Conservation (phyloP, 345 rosid species). For the Streptanthus diversifolius region DNA sequence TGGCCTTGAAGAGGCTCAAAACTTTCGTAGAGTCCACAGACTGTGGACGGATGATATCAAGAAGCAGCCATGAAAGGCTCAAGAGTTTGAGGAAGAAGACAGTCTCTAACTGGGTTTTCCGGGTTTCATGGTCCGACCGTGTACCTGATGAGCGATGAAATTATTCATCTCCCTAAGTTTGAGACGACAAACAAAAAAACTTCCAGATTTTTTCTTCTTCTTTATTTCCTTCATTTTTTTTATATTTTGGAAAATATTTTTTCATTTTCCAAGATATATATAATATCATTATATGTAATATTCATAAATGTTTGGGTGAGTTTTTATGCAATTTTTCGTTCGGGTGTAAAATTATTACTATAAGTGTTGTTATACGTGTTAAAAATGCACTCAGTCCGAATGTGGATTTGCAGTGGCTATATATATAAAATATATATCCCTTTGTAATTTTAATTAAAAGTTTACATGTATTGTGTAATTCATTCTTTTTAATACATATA, state of each 20-base stretch:
- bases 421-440: conserved; percentile 23
- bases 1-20: conserved; percentile 60
- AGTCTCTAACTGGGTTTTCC: conserved; percentile 67
- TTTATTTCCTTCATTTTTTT: conserved; percentile 29
- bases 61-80: conserved; percentile 45
- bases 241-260: conserved; percentile 39
- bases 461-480: conserved; percentile 31
- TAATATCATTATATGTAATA: conserved; percentile 26
- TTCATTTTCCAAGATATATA: conserved; percentile 37
- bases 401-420: conserved; percentile 51
- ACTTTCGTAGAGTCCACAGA: conserved; percentile 46
- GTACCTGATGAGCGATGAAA: conserved; percentile 52
- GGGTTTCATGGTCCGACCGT: conserved; percentile 65
- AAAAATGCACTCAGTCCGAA: conserved; percentile 47
- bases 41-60: conserved; percentile 27
- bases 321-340: conserved; percentile 36
- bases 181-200: conserved; percentile 1
- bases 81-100: conserved; percentile 51
- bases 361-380: conserved; percentile 10
- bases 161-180: conserved; percentile 29
- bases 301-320: conserved; percentile 25
- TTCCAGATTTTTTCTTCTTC: conserved; percentile 19
- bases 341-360: conserved; percentile 24
- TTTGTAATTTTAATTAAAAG: conserved; percentile 19
- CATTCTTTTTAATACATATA: conserved; percentile 3